These are phyloP conservation scores for Zygoascus ofunaensis DNA, from an alignment of 805 yeast genomes.

Conservation along the genomic window DNA sequence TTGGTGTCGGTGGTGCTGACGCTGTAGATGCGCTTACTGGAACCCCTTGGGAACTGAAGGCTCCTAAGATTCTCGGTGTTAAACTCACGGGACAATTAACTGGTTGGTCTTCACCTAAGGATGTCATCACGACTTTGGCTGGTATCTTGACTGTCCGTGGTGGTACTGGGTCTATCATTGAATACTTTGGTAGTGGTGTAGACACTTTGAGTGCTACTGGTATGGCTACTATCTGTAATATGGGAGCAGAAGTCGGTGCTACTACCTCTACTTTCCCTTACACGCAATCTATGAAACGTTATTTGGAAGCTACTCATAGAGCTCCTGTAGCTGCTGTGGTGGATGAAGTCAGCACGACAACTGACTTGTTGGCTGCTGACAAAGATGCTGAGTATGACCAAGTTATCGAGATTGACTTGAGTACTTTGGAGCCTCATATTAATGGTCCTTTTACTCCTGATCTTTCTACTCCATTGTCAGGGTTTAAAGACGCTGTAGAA, in stretches of 20 bases:
- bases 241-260: constrained; percentile 99
- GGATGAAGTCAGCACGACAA: constrained; percentile 43
- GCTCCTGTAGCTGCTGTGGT: constrained; percentile 77
- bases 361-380: constrained; percentile 70
- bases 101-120: constrained; percentile 98
- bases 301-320: constrained; percentile 77
- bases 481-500: constrained; percentile 62
- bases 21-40: constrained; percentile 97
- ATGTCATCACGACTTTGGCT: constrained; percentile 85
- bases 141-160: constrained; percentile 93
- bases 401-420: constrained; percentile 80
- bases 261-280: constrained; percentile 97
- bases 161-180: constrained; percentile 94
- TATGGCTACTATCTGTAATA: constrained; percentile 98
- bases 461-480: constrained; percentile 83
- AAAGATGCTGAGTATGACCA: constrained; percentile 85
- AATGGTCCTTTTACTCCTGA: constrained; percentile 99
- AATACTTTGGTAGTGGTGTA: constrained; percentile 95
- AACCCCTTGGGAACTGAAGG: constrained; percentile 97
- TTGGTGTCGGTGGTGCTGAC: constrained; percentile 99
- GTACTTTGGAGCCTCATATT: constrained; percentile 83
- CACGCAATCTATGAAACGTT: constrained; percentile 69
- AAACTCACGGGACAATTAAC: constrained; percentile 78
- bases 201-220: constrained; percentile 87
- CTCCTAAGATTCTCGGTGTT: constrained; percentile 91